phyloP scores from a whole-genome alignment of 495 filamentous ascomycete species.

The Hypoxylon subgilvum region DNA sequence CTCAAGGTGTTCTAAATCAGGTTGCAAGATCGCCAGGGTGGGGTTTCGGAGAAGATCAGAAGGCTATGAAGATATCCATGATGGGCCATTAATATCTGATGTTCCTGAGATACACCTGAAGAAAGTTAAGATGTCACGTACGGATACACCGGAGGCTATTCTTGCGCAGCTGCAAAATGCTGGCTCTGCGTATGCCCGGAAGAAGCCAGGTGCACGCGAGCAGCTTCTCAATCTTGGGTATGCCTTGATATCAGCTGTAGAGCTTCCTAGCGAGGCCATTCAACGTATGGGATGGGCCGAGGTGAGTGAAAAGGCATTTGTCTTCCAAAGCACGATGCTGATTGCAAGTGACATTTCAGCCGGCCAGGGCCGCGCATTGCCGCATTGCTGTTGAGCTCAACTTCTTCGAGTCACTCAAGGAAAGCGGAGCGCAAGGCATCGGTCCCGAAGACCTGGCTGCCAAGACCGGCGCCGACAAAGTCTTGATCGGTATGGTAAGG shows the following conservation, averaged over 20 bases:
- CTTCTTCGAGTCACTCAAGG: slow-evolving; percentile 45
- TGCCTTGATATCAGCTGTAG: slow-evolving; percentile 40
- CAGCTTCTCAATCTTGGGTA: slow-evolving; percentile 45
- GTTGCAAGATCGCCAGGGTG: too few species aligned
- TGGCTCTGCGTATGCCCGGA: slow-evolving; percentile 37
- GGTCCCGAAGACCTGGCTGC: slow-evolving; percentile 30
- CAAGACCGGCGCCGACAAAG: slow-evolving; percentile 39
- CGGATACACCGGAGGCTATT: slow-evolving; percentile 17
- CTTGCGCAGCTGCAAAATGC: slow-evolving; percentile 23
- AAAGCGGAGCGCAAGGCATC: slow-evolving; percentile 36
- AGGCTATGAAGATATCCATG: too few species aligned
- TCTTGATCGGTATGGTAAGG: slow-evolving; percentile 30
- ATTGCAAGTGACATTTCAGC: slow-evolving; percentile 25
- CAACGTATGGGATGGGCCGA: slow-evolving; percentile 53
- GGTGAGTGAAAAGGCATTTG: slow-evolving; percentile 23
- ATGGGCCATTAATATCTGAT: too few species aligned
- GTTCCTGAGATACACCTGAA: too few species aligned
- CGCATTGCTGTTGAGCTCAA: slow-evolving; percentile 46
- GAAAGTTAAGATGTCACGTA: too few species aligned
- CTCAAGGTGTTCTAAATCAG: too few species aligned
- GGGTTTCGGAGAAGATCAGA: too few species aligned
- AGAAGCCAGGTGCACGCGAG: slow-evolving; percentile 45
- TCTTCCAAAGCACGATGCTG: not conserved
- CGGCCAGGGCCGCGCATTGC: slow-evolving; percentile 46
- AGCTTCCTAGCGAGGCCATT: slow-evolving; percentile 48